phyloP scores from a whole-genome alignment of 1,139 yeast species.

The Hyphopichia pseudoburtonii region DNA sequence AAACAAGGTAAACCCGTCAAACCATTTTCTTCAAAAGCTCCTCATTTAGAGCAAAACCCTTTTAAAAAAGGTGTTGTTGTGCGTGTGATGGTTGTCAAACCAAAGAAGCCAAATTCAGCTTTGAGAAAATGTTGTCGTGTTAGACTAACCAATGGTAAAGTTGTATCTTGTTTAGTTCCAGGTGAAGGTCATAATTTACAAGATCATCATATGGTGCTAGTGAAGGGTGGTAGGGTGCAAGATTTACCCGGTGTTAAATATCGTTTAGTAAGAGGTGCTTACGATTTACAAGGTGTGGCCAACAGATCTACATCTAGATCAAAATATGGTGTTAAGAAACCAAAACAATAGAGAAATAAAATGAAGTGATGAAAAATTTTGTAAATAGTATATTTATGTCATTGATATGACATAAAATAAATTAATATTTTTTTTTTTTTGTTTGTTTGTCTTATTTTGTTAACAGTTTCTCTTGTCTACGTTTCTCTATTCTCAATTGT shows the following conservation, averaged over 20 bases:
- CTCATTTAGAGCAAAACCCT: constrained; percentile 80
- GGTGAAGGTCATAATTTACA: constrained; percentile 99
- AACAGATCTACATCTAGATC: constrained; percentile 88
- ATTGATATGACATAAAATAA: too few species aligned
- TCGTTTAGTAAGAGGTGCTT: constrained; percentile 89
- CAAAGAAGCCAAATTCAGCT: constrained; percentile 98
- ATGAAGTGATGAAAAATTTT: too few species aligned
- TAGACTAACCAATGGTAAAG: constrained; percentile 84
- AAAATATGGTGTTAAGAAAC: constrained; percentile 92
- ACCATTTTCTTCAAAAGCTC: constrained; percentile 56
- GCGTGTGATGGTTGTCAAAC: constrained; percentile 91
- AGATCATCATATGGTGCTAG: constrained; percentile 94
- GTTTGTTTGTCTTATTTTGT: too few species aligned
- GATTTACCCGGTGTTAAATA: constrained; percentile 99
- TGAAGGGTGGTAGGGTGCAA: constrained; percentile 96
- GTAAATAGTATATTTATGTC: too few species aligned
- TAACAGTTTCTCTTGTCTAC: too few species aligned
- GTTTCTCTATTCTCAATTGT: too few species aligned
- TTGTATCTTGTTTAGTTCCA: constrained; percentile 90
- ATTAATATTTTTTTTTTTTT: too few species aligned
- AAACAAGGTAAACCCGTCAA: constrained; percentile 56
- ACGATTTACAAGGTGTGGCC: constrained; percentile 93
- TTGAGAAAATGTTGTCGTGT: constrained; percentile 97
- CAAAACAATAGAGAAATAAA: constrained; percentile 45
- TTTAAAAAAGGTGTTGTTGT: constrained; percentile 92